Evolutionary conservation across 2,329 filamentous ascomycete genomes (phyloP).

Genomic region (Pyrenophora seminiperda): DNA sequence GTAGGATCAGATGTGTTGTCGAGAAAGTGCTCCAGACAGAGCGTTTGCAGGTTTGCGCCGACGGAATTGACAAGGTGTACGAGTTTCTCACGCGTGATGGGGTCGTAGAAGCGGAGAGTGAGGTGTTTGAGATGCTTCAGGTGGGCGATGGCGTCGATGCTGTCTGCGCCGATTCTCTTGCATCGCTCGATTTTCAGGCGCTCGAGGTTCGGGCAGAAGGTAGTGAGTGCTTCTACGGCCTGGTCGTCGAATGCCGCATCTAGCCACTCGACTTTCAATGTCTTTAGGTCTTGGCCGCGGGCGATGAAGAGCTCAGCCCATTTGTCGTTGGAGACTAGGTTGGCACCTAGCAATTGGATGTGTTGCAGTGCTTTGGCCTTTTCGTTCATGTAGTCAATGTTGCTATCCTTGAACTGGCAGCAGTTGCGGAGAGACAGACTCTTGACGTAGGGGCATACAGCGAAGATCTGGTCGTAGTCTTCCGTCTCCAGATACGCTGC

Average conservation of each 20-base stretch:
- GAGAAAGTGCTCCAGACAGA: conserved; percentile 74
- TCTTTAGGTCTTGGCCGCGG: conserved; percentile 68
- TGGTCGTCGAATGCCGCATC: conserved; percentile 81
- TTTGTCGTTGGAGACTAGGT: conserved; percentile 75
- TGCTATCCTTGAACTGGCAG: conserved; percentile 88
- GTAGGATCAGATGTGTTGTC: conserved; percentile 64
- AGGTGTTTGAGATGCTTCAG: conserved; percentile 73
- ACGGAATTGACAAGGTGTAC: conserved; percentile 65
- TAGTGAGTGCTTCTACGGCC: conserved; percentile 65
- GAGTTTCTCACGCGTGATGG: conserved; percentile 63
- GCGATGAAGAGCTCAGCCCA: conserved; percentile 73
- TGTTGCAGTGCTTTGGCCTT: conserved; percentile 71
- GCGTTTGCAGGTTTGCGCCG: conserved; percentile 71
- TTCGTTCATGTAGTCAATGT: conserved; percentile 79
- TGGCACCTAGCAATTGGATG: conserved; percentile 81
- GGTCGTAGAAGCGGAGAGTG: conserved; percentile 68
- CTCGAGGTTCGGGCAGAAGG: conserved; percentile 69
- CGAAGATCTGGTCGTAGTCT: conserved; percentile 82
- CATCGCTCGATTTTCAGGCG: conserved; percentile 84
- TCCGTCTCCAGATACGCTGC: conserved; percentile 70
- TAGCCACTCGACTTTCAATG: conserved; percentile 79
- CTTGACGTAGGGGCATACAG: conserved; percentile 70
- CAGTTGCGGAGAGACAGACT: conserved; percentile 78
- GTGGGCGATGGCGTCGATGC: conserved; percentile 67
- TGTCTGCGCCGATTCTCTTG: conserved; percentile 70